Percentiles rank a stretch among this genome's conserved stretches.
Evolutionary conservation across 2,329 filamentous ascomycete species (phyloP).

Genomic region (Fusarium subglutinans): DNA sequence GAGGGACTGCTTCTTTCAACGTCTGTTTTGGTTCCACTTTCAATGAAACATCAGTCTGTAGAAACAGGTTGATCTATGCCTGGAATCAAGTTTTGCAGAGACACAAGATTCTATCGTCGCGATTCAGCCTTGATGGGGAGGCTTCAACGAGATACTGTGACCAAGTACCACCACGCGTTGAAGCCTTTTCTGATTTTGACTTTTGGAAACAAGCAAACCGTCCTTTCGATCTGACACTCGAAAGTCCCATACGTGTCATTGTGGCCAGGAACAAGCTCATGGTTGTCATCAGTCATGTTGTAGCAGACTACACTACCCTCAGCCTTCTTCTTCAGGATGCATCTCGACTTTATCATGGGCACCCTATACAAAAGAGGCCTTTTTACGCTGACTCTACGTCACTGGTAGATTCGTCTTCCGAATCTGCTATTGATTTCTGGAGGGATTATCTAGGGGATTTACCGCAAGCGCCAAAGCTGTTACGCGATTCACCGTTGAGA

Average conservation of each 20-base stretch:
- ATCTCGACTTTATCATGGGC: neutral
- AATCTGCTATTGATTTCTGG: neutral
- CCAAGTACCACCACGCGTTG: neutral
- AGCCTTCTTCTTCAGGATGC: neutral
- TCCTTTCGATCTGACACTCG: neutral
- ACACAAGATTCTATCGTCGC: neutral
- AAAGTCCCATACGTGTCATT: neutral
- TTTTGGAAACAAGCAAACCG: neutral
- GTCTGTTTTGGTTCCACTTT: neutral
- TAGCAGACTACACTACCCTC: neutral
- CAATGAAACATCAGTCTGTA: neutral
- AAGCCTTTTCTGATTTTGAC: neutral
- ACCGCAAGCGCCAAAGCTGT: neutral
- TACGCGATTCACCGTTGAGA: neutral
- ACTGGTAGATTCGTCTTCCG: neutral
- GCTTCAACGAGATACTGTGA: neutral
- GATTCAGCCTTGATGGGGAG: neutral
- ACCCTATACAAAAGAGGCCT: neutral
- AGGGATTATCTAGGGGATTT: neutral
- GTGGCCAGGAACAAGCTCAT: neutral
- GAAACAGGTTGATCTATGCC: neutral
- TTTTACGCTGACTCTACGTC: neutral
- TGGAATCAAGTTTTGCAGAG: neutral
- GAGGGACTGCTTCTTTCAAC: neutral
- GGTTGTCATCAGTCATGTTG: neutral